Evolutionary conservation across 2,329 filamentous ascomycete species (phyloP), one percentile per base, ranked within the genome.

Genomic region (Colletotrichum euphorbiae): DNA sequence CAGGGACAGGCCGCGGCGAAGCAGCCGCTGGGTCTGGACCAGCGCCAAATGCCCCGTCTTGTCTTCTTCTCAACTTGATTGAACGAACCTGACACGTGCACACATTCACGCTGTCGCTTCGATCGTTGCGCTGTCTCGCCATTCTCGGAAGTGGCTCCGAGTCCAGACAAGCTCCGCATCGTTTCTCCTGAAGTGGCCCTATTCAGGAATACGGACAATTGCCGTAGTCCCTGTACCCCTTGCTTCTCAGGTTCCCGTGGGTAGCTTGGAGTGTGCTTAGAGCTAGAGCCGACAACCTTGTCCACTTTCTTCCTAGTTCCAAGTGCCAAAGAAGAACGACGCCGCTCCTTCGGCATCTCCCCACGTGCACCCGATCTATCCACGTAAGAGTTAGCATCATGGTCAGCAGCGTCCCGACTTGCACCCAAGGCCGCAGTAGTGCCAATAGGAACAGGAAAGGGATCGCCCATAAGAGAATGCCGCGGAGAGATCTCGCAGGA

Each of bases 61-160:
- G 21, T n/a, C 15, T 15, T 28, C 50, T 21, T 17, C 40, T 40
- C 48, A 6, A 9, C 45, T 40, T 31, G 31, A 31, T 65, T 54
- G 61, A 68, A 58, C 13, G 65, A 65, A 59, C 61, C 40, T 68
- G 65, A 68, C 54, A 65, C 48, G 43, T 36, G 52, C 46, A 21
- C 31, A 36, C 33, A 21, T 54, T 17, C 2, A 13, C 1, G 13
- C n/a, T 43, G 17, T 50, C 13, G 36, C 36, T 38, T 15, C 33
- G 33, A 2, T 38, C 0, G 28, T 19, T 54, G 36, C 33, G 24
- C 54, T 21, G 21, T 15, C 17, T 43, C 21, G 0, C 42, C 12
- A 1, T 3, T 17, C 28, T 52, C 19, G 48, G 56, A 31, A 13
- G 52, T n/a, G 46, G 38, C 11, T 54, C 62, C 38, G 50, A 3